A percentile compares a stretch with the other conserved stretches of the same genome.
Evolutionary conservation across 305 asterid species (phyloP).

Genomic region (Caryopteris hybrid): DNA sequence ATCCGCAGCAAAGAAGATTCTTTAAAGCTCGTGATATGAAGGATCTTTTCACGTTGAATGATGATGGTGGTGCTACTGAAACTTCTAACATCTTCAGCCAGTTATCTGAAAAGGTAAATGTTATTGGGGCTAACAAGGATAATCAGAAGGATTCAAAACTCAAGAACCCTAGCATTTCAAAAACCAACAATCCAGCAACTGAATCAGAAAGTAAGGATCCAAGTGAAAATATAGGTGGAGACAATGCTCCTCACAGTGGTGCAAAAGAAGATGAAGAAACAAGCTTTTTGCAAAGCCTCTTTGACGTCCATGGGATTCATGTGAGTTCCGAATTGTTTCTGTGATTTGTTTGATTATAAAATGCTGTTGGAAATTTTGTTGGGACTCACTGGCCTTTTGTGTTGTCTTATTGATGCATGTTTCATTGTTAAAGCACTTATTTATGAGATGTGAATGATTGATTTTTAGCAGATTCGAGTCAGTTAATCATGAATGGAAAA

Average conservation of each 20-base stretch:
- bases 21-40: slow-evolving; percentile 96
- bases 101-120: slow-evolving; percentile 59
- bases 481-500: neutral
- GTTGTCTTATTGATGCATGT: slow-evolving; percentile 7
- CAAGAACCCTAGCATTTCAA: slow-evolving; percentile 20
- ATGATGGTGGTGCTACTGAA: slow-evolving; percentile 77
- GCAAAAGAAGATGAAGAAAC: slow-evolving; percentile 58
- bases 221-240: slow-evolving; percentile 27
- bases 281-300: slow-evolving; percentile 63
- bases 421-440: neutral
- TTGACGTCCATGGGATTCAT: slow-evolving; percentile 79
- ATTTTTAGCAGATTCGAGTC: neutral
- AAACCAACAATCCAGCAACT: slow-evolving; percentile 24
- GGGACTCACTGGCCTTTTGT: neutral
- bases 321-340: slow-evolving; percentile 40
- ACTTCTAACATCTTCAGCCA: slow-evolving; percentile 82
- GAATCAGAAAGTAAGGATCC: slow-evolving; percentile 31
- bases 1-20: slow-evolving; percentile 96
- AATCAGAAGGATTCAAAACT: slow-evolving; percentile 27
- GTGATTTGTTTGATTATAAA: neutral
- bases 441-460: neutral
- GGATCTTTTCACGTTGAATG: slow-evolving; percentile 87
- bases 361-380: neutral
- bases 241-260: slow-evolving; percentile 26
- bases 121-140: slow-evolving; percentile 48